Evolutionary conservation across 176 grass and related monocot species (phyloP), one percentile per base, ranked within the genome.

Genomic region (Zoysia pacifica): DNA sequence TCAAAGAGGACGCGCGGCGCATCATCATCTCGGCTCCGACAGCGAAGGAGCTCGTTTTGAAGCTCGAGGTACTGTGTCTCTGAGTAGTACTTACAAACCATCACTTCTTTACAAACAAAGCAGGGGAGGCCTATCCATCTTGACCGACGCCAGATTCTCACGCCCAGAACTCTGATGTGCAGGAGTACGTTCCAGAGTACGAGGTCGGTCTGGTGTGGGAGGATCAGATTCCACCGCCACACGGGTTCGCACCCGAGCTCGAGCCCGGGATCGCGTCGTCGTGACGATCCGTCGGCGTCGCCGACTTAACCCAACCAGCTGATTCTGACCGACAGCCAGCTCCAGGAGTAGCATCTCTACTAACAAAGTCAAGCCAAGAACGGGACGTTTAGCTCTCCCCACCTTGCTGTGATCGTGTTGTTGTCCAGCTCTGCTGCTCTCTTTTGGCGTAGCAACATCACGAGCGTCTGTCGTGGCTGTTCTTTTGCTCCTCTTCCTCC

Each of bases 21-120:
- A 94, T 97, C 36, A 82, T 97, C 70, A 94, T 97, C 28, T 94
- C 90, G 1, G 92, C 95, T 40, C 86, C 95, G 8, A 88, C 87
- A 0, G 91, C 90, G 0, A 94, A 92, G 84, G 95, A 97, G 83
- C 88, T 97, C 0, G 78, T 97, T 39, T 73, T 70, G 36, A 94
- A 91, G 82, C 70, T 97, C 6, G 95, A 97, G 95, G 95, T 97
- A 65, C 40, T 28, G 0, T 28, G 36, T 35, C 36, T 63, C 36
- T 5, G 35, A 15, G 28, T 54, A 53, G 37, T 46, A 50, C 35
- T 28, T 28, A 28, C 28, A 8, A 58, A 58, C 55, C 55, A 58
- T 58, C 18, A 3, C 36, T 10, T 64, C 11, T 48, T 35, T 6
- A 9, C 37, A 4, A 28, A 28, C 28, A 28, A 59, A 48, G 38